Evolutionary conservation across 2,329 filamentous ascomycete genomes (phyloP).

Genomic region (Pestalotiopsis sp.): DNA sequence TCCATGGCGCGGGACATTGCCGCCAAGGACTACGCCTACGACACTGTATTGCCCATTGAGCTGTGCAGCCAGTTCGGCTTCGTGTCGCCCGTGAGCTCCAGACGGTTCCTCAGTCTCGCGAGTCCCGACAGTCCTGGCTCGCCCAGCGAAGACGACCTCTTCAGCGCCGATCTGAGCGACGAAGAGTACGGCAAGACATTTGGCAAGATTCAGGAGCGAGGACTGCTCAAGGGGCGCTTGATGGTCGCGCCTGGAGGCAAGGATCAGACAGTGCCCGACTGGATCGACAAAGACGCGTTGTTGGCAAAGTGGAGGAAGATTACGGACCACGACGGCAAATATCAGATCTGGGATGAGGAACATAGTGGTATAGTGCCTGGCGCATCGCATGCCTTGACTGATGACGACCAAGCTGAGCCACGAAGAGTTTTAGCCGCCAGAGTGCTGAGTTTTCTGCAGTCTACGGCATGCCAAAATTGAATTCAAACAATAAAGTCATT

Average conservation of each 20-base stretch:
- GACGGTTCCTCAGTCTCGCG: constrained; percentile 3
- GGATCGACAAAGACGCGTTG: neutral
- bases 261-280: constrained; percentile 5
- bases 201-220: neutral
- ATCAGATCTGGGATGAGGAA: constrained; percentile 2
- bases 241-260: neutral
- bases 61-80: neutral
- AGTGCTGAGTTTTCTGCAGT: neutral
- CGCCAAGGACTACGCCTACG: neutral
- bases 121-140: constrained; percentile 4
- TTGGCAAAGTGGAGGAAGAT: neutral
- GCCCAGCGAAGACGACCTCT: constrained; percentile 1
- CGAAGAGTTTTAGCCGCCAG: neutral
- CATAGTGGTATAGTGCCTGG: neutral
- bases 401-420: constrained; percentile 9
- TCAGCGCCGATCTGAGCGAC: constrained; percentile 10
- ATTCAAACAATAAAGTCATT: no score
- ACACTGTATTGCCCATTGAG: neutral
- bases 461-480: neutral
- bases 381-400: constrained; percentile 2
- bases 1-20: neutral
- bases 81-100: neutral
- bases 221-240: neutral
- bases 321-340: neutral
- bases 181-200: constrained; percentile 2